phyloP scores from a whole-genome alignment of 495 filamentous ascomycete genomes.

The Friedmanniomyces endolithicus region DNA sequence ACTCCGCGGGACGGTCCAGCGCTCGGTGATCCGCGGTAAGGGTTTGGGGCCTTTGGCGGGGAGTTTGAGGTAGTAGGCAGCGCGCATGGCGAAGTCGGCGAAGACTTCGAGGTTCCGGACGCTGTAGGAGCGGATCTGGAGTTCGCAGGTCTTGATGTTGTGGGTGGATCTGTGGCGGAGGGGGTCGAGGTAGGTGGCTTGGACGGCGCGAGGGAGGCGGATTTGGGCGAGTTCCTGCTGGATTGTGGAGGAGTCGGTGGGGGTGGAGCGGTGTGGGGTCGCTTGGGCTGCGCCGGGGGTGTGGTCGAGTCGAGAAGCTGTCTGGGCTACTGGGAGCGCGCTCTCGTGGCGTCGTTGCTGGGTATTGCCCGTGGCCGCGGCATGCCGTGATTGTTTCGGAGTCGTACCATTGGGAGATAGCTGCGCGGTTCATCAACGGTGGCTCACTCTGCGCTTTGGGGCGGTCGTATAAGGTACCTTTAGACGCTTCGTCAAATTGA shows the following conservation, averaged over 20 bases:
- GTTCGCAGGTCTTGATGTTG: constrained; percentile 72
- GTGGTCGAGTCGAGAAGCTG: not conserved
- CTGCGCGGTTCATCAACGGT: not conserved
- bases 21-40: constrained; percentile 71
- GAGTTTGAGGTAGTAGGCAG: constrained; percentile 84
- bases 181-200: constrained; percentile 75
- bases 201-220: constrained; percentile 60
- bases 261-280: not conserved
- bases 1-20: constrained; percentile 85
- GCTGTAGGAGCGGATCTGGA: constrained; percentile 86
- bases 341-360: constrained; percentile 2
- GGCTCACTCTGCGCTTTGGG: too few species aligned
- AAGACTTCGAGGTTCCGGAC: constrained; percentile 89
- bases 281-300: not conserved
- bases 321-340: not conserved
- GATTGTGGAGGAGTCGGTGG: constrained; percentile 2
- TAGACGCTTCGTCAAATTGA: constrained; percentile 14
- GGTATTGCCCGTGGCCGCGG: not conserved
- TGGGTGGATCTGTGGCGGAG: constrained; percentile 60
- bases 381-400: not conserved
- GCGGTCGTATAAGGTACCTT: constrained; percentile 3
- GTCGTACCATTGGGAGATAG: not conserved
- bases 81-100: constrained; percentile 84
- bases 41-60: constrained; percentile 79
- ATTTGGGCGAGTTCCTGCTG: constrained; percentile 28